Evolutionary conservation across 768 basidiomycete genomes (phyloP).

Genomic region (Leccinum incarnatum): DNA sequence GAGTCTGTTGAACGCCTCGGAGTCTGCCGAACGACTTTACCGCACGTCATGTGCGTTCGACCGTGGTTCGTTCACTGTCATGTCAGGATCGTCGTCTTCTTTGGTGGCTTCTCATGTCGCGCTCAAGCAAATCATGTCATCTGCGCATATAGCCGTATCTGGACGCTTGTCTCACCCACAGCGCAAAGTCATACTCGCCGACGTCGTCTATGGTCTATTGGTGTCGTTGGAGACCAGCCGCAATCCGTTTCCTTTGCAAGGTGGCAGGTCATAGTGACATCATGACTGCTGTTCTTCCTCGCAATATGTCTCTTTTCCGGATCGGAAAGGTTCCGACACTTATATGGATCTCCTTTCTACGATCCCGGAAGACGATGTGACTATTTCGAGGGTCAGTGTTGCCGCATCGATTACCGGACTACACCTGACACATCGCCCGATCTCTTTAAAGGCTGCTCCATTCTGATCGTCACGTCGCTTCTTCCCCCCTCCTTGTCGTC

Average conservation of each 20-base stretch:
- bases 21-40: conserved; percentile 11
- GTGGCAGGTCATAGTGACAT: neutral
- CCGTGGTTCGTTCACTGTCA: conserved; percentile 9
- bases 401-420: too few species aligned
- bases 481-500: conserved; percentile 9
- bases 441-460: conserved; percentile 18
- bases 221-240: neutral
- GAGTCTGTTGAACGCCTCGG: neutral
- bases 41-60: conserved; percentile 12
- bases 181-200: neutral
- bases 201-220: neutral
- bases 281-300: conserved; percentile 10
- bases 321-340: conserved; percentile 19
- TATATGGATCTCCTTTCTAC: conserved; percentile 12
- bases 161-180: neutral
- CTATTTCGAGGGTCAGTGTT: conserved; percentile 13
- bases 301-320: conserved; percentile 4
- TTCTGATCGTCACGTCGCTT: conserved; percentile 4
- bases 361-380: conserved; percentile 12
- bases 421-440: neutral
- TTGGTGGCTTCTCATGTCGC: conserved; percentile 8
- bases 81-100: conserved; percentile 27
- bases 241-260: neutral
- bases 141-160: conserved; percentile 8
- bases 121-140: conserved; percentile 10